A percentile compares a stretch with the other conserved stretches of the same genome.
These are phyloP conservation scores for Trichoderma sp. DNA, from an alignment of 2,329 filamentous ascomycete genomes.

Conservation along the genomic window DNA sequence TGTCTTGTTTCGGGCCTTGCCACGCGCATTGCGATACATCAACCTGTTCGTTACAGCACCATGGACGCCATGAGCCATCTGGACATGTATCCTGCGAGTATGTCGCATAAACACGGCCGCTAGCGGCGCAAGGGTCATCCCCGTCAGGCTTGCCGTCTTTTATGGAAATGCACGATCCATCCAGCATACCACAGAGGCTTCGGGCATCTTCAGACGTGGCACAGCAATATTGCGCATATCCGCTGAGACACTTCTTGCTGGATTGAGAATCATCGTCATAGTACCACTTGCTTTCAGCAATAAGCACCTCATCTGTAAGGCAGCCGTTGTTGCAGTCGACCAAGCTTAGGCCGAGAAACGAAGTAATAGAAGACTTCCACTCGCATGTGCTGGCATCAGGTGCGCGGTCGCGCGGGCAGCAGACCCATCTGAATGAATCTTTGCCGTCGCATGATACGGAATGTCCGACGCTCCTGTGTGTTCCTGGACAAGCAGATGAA, in stretches of 20 bases:
- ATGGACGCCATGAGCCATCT: not conserved
- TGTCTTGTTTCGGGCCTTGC: not conserved
- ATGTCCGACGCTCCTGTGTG: not conserved
- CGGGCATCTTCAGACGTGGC: not conserved
- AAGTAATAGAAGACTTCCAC: not conserved
- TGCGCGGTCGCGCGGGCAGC: not conserved
- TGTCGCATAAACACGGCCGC: not conserved
- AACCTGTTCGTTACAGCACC: not conserved
- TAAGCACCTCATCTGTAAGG: not conserved
- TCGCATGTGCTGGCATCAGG: not conserved
- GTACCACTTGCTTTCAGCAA: not conserved
- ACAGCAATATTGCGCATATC: not conserved
- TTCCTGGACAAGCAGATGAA: not conserved
- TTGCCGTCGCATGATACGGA: not conserved
- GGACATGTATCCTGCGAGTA: not conserved
- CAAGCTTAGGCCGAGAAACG: not conserved
- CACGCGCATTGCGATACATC: not conserved
- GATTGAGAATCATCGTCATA: not conserved
- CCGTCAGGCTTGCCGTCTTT: not conserved
- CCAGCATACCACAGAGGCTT: not conserved
- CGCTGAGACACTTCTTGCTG: not conserved
- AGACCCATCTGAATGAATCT: not conserved
- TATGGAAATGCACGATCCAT: not conserved
- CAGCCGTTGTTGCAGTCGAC: not conserved
- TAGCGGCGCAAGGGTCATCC: not conserved